Conservation (phyloP, 768 basidiomycete species). For the Lentinula guzmanii region DNA sequence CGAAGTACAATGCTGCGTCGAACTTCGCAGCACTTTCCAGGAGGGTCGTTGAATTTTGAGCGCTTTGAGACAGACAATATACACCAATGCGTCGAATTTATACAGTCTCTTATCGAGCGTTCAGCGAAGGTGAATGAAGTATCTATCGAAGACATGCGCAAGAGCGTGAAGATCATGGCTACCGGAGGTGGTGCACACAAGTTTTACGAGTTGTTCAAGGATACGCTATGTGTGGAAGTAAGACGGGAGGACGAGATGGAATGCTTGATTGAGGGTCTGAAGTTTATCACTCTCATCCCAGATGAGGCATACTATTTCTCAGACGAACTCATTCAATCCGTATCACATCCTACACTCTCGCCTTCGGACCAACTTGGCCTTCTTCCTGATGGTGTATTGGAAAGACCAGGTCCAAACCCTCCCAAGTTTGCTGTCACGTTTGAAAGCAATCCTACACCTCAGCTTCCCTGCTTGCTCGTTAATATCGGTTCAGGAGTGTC, state of each 20-base stretch:
- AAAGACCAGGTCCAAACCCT: constrained; percentile 86
- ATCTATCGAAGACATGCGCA: constrained; percentile 84
- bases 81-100: constrained; percentile 77
- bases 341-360: constrained; percentile 27
- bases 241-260: constrained; percentile 97
- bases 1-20: constrained; percentile 65
- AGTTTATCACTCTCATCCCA: constrained; percentile 93
- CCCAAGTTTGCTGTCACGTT: constrained; percentile 88
- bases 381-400: constrained; percentile 33
- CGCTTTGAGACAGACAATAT: constrained; percentile 94
- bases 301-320: constrained; percentile 99
- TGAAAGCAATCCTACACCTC: constrained; percentile 74
- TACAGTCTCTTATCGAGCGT: constrained; percentile 78
- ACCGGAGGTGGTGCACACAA: constrained; percentile 97
- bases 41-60: constrained; percentile 95
- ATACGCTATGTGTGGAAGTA: constrained; percentile 78
- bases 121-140: constrained; percentile 86
- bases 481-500: constrained; percentile 98
- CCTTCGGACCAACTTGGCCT: constrained; percentile 7
- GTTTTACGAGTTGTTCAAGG: constrained; percentile 79
- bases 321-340: constrained; percentile 85
- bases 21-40: constrained; percentile 81
- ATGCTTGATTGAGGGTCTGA: constrained; percentile 92
- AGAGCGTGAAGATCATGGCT: constrained; percentile 93
- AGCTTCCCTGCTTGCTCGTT: constrained; percentile 92